Evolutionary conservation across 495 filamentous ascomycete genomes (phyloP), one percentile per base, ranked within the genome.

Genomic region (Cudoniella acicularis): DNA sequence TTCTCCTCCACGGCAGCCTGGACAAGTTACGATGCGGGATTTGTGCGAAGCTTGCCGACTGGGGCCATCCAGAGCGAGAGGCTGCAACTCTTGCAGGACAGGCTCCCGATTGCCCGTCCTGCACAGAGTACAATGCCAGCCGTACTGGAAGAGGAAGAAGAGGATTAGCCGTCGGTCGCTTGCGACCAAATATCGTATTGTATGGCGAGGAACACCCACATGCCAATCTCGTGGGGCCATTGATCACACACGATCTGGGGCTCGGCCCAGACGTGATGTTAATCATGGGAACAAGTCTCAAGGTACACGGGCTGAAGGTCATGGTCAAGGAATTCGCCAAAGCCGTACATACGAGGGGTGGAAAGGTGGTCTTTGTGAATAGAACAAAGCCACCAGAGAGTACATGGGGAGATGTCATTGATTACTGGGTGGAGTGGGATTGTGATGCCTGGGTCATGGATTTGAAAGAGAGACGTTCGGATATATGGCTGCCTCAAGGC

Each of bases 161-260:
- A 16, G 82, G 80, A 0, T 75, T 85, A 1, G 80, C 81, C 3
- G 73, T 89, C 10, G 86, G 86, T 52, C 78, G 79, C 48, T 70
- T 83, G 3, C 72, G 86, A n/a, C 86, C 86, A 0, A 84, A 88
- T 59, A 83, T 89, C 52, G 86, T 88, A 0, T 69, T 89, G 0
- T 89, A 89, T 61, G 84, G 84, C 3, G 86, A 89, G 59, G 86
- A 87, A 41, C 85, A 88, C 56, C 86, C 86, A 0, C 74, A 79
- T n/a, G 81, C 82, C 0, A 80, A 87, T 64, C 70, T 81, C 17
- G 81, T 89, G 54, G 81, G 78, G 10, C 75, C 75, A 2, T 76
- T 89, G 10, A 77, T 84, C 3, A 79, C 83, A n/a, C 78, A 86
- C 40, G 86, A 89, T 61, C 74, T 87, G 3, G 75, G 75, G 16